Evolutionary conservation across 1,139 yeast species (phyloP), one percentile per base, ranked within the genome.

Genomic region (Diutina rugosa): DNA sequence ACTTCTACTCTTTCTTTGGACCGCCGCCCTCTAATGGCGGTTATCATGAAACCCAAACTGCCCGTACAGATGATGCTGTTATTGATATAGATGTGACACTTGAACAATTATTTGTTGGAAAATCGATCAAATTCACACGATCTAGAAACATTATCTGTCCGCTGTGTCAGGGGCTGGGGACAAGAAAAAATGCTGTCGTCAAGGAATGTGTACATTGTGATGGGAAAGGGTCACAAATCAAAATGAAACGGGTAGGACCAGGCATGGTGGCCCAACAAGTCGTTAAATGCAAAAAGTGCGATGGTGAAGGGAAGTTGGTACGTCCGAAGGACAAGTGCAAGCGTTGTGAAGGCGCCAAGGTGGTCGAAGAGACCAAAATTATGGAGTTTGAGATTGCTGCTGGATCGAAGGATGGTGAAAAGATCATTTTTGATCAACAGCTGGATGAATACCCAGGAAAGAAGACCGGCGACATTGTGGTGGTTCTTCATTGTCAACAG

Each of bases 61-160:
- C 62, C 3, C 63, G 72, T 55, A 87, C 95, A 0, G 85, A 78
- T 6, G 91, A 90, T 66, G 95, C 91, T 0, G 71, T 73, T 30
- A 69, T 88, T 55, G 80, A 82, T 47, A 80, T 87, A 9, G 80
- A 78, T 7, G 83, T 90, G 8, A 77, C 87, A 0, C 70, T 90
- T 57, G 90, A 84, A 58, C 97, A 91, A 60, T 70, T 90, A 53
- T 93, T 81, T 73, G 81, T 80, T 62, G 98, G 99, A 9, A 89
- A 89, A 65, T 81, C 84, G 16, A 78, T 90, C 61, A 87, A 89
- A 66, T 81, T 89, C 64, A 79, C 89, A 3, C 80, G 89, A 4
- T 81, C 87, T 3, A 79, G 97, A 65, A 81, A 87, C 64, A 77
- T 86, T 21, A 71, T 90, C 7, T 91, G 98, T 72, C 68, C 76